Conservation (phyloP, 192 early-diverging fungal species). For the Coemansia sp. region DNA sequence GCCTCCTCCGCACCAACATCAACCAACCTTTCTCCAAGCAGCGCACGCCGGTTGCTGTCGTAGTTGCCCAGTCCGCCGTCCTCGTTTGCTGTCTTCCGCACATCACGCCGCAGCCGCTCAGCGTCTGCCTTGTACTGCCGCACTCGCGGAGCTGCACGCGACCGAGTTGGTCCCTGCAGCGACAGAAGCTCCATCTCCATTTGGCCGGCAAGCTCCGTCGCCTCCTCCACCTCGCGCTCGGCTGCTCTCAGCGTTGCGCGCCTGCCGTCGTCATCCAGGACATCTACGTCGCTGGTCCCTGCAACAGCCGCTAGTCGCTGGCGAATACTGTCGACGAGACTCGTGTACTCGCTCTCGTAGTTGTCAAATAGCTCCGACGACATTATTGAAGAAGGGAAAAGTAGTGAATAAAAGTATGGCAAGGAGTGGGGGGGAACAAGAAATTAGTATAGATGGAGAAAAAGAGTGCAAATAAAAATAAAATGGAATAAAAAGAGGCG, state of each 20-base stretch:
- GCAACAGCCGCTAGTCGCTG: not conserved
- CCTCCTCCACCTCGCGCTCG: slow-evolving; percentile 86
- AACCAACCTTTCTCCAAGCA: slow-evolving; percentile 54
- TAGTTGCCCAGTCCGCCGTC: slow-evolving; percentile 30
- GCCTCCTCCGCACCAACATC: slow-evolving; percentile 57
- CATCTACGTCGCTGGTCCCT: not conserved
- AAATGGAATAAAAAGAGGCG: not conserved
- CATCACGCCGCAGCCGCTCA: slow-evolving; percentile 75
- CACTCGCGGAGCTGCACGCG: slow-evolving; percentile 67
- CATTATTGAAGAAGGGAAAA: not conserved
- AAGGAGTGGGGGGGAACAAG: not conserved
- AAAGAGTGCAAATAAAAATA: not conserved
- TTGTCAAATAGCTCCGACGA: slow-evolving; percentile 16
- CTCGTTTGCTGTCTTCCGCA: slow-evolving; percentile 28
- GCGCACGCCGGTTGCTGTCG: slow-evolving; percentile 59
- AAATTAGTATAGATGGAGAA: not conserved
- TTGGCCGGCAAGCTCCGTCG: slow-evolving; percentile 88
- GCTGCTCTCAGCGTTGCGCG: slow-evolving; percentile 40
- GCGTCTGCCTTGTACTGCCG: slow-evolving; percentile 77
- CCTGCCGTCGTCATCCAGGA: not conserved
- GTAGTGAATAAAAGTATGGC: not conserved
- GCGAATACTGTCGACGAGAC: slow-evolving; percentile 5
- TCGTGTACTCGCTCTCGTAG: slow-evolving; percentile 10
- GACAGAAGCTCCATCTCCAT: slow-evolving; percentile 93
- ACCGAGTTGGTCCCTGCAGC: slow-evolving; percentile 62